A percentile compares a stretch with the other conserved stretches of the same genome.
Evolutionary conservation across 345 rosid genomes (phyloP).

Genomic region (Euphorbia peplus): DNA sequence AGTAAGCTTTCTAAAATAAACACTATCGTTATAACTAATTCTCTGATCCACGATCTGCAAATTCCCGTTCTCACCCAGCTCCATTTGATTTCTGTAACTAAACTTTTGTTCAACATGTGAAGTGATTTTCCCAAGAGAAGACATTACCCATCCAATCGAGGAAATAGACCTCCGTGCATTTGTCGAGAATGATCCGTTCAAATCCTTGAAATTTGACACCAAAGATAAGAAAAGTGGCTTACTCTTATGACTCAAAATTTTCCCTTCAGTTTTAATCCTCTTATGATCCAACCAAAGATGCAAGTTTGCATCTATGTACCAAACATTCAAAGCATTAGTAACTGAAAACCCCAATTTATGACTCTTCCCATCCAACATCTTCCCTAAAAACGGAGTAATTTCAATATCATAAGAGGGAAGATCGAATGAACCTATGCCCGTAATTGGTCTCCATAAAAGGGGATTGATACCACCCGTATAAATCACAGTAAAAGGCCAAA

Average conservation of each 20-base stretch:
- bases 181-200: conserved; percentile 57
- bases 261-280: conserved; percentile 47
- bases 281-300: conserved; percentile 74
- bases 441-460: conserved; percentile 78
- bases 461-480: conserved; percentile 86
- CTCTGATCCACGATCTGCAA: conserved; percentile 60
- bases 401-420: conserved; percentile 83
- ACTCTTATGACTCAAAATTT: conserved; percentile 43
- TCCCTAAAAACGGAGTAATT: conserved; percentile 67
- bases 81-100: conserved; percentile 53
- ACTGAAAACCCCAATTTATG: conserved; percentile 65
- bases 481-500: conserved; percentile 90
- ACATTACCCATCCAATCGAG: conserved; percentile 57
- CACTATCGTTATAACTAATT: conserved; percentile 47
- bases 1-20: conserved; percentile 31
- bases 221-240: conserved; percentile 36
- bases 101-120: conserved; percentile 49
- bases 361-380: conserved; percentile 55
- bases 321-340: conserved; percentile 74
- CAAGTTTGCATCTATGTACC: conserved; percentile 84
- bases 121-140: conserved; percentile 59
- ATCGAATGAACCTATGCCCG: conserved; percentile 74
- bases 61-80: conserved; percentile 44
- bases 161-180: conserved; percentile 49
- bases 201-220: conserved; percentile 41